Conservation (phyloP, 129 eudicot genomes). For the Deinandra increscens region DNA sequence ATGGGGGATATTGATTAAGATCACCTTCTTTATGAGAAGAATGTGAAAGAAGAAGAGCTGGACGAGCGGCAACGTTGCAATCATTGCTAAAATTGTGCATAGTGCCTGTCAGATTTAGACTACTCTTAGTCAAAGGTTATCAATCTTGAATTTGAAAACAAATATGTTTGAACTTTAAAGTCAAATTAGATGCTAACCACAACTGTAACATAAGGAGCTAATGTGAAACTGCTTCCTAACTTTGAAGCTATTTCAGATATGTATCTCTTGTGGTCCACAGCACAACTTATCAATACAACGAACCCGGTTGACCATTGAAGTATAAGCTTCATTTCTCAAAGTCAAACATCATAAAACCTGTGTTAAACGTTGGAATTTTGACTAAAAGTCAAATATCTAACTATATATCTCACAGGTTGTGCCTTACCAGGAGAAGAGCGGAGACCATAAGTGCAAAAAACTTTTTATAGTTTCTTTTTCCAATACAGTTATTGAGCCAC, state of each 20-base stretch:
- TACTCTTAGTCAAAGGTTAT: slow-evolving; percentile 4
- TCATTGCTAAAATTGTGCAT: slow-evolving; percentile 92
- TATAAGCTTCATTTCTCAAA: slow-evolving; percentile 83
- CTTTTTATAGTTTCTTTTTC: slow-evolving; percentile 75
- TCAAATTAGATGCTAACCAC: slow-evolving; percentile 57
- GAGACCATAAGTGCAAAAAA: slow-evolving; percentile 90
- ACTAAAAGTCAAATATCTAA: slow-evolving; percentile 22
- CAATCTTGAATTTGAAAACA: not conserved
- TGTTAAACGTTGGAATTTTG: slow-evolving; percentile 39
- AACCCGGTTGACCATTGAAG: slow-evolving; percentile 99
- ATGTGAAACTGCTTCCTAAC: slow-evolving; percentile 92
- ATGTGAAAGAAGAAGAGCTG: slow-evolving; percentile 98
- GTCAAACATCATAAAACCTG: slow-evolving; percentile 40
- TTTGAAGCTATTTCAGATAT: slow-evolving; percentile 57
- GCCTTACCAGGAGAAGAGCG: slow-evolving; percentile 82
- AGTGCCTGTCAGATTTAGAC: slow-evolving; percentile 50
- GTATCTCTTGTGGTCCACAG: slow-evolving; percentile 60
- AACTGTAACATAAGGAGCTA: slow-evolving; percentile 77
- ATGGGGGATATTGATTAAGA: not conserved
- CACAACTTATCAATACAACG: slow-evolving; percentile 67
- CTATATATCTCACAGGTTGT: slow-evolving; percentile 21
- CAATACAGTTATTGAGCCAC: slow-evolving; percentile 97
- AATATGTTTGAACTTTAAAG: not conserved
- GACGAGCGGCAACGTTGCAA: slow-evolving; percentile 87
- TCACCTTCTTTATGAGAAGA: slow-evolving; percentile 90